Base-by-base conservation (phyloP, 169 alveolate genomes). In the Eimeria acervulina region DNA sequence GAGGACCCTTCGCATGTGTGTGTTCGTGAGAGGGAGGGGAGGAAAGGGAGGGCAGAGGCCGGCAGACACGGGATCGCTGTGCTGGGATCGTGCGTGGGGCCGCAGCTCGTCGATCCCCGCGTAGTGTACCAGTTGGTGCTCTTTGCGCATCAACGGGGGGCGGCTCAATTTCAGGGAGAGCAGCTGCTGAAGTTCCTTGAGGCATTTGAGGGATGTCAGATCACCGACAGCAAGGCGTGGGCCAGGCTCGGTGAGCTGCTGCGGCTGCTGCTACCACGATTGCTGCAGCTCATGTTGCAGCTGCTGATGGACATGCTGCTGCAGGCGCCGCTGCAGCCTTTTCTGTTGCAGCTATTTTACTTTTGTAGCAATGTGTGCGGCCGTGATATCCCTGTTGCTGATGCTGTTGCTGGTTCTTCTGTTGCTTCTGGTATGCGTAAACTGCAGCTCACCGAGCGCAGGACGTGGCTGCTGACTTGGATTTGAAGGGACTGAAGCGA, bases 31-130 rank as follows among this genome's bases (percentile, higher is more conserved):
- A 51, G 12, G 12, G 55, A 12, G 12, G 55, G 55, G 55, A 47
- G 55, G 12, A 47, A 47, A 5, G 5, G 55, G 55, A 5, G 13
- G 10, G 84, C 52, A 72, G 55, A 33, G 40, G 26, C 66, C 38
- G 42, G 31, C 26, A 33, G 17, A 72, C 55, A 36, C 15, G 21
- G 55, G 52, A 2, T 7, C 80, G 15, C 63, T 19, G 2, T 23
- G 63, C 38, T 76, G 52, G 59, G 87, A 26, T 76, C 59, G 87
- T 44, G 87, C 42, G 87, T 76, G 87, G 36, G 59, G 87, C 59
- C 38, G 83, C 92, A 92, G 95, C 87, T 92, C 72, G 95, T 92
- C 28, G 96, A 93, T 36, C 93, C 96, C 36, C 96, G 96, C 72
- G n/a, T 93, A 42, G 81, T 93, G n/a, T 93, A 93, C 76, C 96